Evolutionary conservation across 2,329 filamentous ascomycete genomes (phyloP).

Genomic region (Colletotrichum shisoi): DNA sequence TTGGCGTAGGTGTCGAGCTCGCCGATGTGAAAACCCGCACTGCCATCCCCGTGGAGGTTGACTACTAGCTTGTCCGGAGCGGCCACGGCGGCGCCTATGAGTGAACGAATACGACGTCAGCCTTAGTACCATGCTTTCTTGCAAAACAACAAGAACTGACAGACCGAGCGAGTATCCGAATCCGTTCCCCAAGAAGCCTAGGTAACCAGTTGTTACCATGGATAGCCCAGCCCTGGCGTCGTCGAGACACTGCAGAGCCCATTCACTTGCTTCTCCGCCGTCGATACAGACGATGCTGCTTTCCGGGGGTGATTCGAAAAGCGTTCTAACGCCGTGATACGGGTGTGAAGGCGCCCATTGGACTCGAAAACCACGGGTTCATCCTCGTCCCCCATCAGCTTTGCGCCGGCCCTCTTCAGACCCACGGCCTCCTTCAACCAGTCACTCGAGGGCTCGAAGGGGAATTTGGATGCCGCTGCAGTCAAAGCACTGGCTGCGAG

Average conservation of each 20-base stretch:
- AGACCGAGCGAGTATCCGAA: constrained; percentile 27
- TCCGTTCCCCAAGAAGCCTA: constrained; percentile 22
- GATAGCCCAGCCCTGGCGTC: constrained; percentile 14
- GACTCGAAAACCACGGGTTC: constrained; percentile 7
- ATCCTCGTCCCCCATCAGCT: background rate
- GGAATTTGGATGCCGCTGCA: background rate
- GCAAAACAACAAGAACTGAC: background rate
- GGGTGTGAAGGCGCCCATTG: constrained; percentile 22
- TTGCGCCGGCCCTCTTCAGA: constrained; percentile 1
- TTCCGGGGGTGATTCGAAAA: constrained; percentile 13
- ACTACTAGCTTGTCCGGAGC: constrained; percentile 19
- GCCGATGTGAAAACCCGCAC: constrained; percentile 25
- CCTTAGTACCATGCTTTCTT: background rate
- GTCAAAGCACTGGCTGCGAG: constrained; percentile 6
- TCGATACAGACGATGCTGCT: constrained; percentile 21
- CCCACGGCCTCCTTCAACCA: constrained; percentile 3
- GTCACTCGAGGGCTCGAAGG: background rate
- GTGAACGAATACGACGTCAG: background rate
- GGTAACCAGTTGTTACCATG: constrained; percentile 19
- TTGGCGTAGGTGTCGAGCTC: constrained; percentile 31
- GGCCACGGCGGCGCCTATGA: constrained; percentile 24
- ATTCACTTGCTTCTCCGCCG: constrained; percentile 21
- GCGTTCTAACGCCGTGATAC: constrained; percentile 15
- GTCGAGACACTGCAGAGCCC: constrained; percentile 22
- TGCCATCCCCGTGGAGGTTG: constrained; percentile 27